These are phyloP conservation scores for Prunus salicina DNA, from an alignment of 306 rosid species.

Conservation along the genomic window DNA sequence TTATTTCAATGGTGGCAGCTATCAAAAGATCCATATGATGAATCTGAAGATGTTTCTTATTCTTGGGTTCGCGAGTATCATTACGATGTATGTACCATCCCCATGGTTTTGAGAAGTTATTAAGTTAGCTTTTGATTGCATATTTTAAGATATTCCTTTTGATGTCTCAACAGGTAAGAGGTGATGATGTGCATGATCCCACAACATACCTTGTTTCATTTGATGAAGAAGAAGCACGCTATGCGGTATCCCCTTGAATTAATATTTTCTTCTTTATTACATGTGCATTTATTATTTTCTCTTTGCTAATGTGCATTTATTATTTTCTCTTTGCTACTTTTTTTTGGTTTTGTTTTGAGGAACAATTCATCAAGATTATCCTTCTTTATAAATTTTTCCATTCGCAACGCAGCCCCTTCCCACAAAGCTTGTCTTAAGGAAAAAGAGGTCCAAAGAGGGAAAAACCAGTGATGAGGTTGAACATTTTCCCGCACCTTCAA, in stretches of 20 bases:
- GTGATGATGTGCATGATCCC: constrained; percentile 79
- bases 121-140: background rate
- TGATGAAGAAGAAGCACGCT: constrained; percentile 82
- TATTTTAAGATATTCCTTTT: constrained; percentile 8
- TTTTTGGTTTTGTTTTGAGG: background rate
- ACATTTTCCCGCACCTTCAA: constrained; percentile 78
- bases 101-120: constrained; percentile 10
- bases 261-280: constrained; percentile 1
- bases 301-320: background rate
- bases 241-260: constrained; percentile 55
- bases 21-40: constrained; percentile 82
- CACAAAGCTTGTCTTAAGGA: constrained; percentile 77
- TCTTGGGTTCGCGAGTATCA: constrained; percentile 94
- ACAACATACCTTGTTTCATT: constrained; percentile 79
- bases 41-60: constrained; percentile 71
- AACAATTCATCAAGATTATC: background rate
- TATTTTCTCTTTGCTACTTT: background rate
- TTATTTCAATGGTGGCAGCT: constrained; percentile 57
- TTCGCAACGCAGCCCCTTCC: constrained; percentile 84
- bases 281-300: background rate
- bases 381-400: constrained; percentile 5
- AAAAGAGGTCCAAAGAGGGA: constrained; percentile 92
- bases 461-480: constrained; percentile 78
- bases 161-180: constrained; percentile 59
- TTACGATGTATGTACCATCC: constrained; percentile 71